Evolutionary conservation across 2,329 filamentous ascomycete genomes (phyloP), one percentile per base, ranked within the genome.

Genomic region (Aureobasidium sp.): DNA sequence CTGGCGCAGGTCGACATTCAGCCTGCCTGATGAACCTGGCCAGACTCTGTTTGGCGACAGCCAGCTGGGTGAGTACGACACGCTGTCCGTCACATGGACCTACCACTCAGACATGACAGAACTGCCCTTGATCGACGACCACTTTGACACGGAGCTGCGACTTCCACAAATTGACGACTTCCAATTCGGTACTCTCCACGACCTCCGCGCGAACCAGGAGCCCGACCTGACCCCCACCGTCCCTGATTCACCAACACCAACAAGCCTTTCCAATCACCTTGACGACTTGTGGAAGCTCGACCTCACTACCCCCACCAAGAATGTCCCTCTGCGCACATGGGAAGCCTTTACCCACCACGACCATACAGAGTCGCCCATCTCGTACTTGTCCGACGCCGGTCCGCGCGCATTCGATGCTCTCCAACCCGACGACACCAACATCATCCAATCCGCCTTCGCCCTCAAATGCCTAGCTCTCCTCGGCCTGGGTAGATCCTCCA

Each of bases 341-440:
- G 86, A 91, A 66, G 76, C 74, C 1, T 92, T 92, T 17, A 75
- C 80, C 1, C 70, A 74, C 12, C 67, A 74, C 0, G 70, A 77
- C n/a, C 69, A 76, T 5, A 70, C 76, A 5, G 73, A 76, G 11
- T 66, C 71, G 1, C 39, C 37, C 15, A 22, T 55, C 20, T 72
- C 81, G 1, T 87, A 89, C 65, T 75, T 91, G 14, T 87, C 85
- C 2, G 90, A 94, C 73, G 84, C 86, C 31, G 87, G 87, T 0
- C 78, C 87, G 1, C 72, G 73, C 11, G 79, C 82, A 1, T 89
- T 90, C 64, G 88, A 93, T 75, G 78, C 85, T 73, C 75, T 65
- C 53, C 66, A 67, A 70, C 20, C 72, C 71, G 29, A 82, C 79
- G 64, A 77, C 72, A 60, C 68, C 79, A 71, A 71, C 31, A 68